These are phyloP conservation scores for Pythium coloratum DNA, from an alignment of 352 stramenopile genomes.

Conservation along the genomic window DNA sequence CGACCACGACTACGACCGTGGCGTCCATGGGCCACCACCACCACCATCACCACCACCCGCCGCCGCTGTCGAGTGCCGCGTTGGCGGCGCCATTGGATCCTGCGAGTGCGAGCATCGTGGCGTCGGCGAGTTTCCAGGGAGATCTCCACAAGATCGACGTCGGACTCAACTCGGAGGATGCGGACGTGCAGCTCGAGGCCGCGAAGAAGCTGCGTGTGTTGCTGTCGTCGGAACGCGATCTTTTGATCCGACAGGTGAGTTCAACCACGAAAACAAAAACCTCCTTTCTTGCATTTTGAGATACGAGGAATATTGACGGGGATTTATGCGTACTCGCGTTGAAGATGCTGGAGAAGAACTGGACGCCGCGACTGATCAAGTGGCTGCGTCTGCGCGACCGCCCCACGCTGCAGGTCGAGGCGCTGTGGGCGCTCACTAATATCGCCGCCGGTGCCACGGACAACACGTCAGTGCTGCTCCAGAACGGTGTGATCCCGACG, in stretches of 20 bases:
- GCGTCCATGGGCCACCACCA: constrained; percentile 30
- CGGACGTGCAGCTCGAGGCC: constrained; percentile 79
- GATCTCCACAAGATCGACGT: constrained; percentile 83
- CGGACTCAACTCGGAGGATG: constrained; percentile 79
- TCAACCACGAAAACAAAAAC: too few relatives aligned
- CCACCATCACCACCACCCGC: constrained; percentile 50
- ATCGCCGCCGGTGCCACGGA: constrained; percentile 92
- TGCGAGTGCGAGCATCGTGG: constrained; percentile 33
- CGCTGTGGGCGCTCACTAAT: constrained; percentile 94
- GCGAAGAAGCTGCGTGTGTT: constrained; percentile 87
- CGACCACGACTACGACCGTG: constrained; percentile 29
- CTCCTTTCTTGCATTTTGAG: not conserved
- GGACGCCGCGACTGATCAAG: constrained; percentile 84
- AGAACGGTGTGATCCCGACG: constrained; percentile 91
- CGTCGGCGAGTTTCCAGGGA: constrained; percentile 68
- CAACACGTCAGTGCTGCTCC: constrained; percentile 91
- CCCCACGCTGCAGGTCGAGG: constrained; percentile 90
- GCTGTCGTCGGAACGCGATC: constrained; percentile 79
- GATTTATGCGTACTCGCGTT: not conserved
- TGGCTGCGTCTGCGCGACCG: constrained; percentile 78
- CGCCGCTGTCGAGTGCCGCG: constrained; percentile 15
- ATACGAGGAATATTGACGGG: not conserved
- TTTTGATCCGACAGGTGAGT: constrained; percentile 81
- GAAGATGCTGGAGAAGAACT: constrained; percentile 88
- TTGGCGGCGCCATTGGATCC: constrained; percentile 33